Base-by-base conservation (phyloP, 257 asterid genomes). In the Agastache rugosa region DNA sequence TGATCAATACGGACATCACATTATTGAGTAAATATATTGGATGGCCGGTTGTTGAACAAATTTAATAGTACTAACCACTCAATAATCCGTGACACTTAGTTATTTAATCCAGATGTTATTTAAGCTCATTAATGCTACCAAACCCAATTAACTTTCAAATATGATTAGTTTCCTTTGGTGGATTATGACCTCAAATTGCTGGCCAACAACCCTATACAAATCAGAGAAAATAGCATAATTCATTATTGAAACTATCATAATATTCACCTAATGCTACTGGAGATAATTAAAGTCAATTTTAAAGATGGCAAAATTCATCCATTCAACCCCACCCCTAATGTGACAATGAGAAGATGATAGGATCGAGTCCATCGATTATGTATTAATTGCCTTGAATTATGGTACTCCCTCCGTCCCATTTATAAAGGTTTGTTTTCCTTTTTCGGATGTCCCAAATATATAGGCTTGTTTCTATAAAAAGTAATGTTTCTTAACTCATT, bases 21-120 rank as follows among this genome's bases (percentile, higher is more conserved):
- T 64, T n/a, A 39, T 72, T 68, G 63, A 11, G 8, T 71, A 48
- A 29, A 22, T 35, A 27, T 39, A 68, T 60, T 16, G 17, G 75
- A 53, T 63, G 77, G 74, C 51, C 61, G 72, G 80, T 77, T 77
- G 74, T 71, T 80, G 68, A 74, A 42, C 17, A 44, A 34, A 23
- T 44, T 66, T 58, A 74, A 67, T 51, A 35, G 50, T 39, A 12
- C 45, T 77, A 87, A 82, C 88, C 75, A 80, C 90, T 78, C 85
- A 74, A 84, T 78, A 70, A 80, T 83, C 27, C 19, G 58, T 45
- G 63, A 54, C 70, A 53, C 45, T 76, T 67, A 19, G 71, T 71
- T 65, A 76, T 78, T 69, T 41, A 73, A 80, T 63, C 35, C 15
- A 69, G 53, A 54, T 53, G 51, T 27, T 14, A 63, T 31, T 51